Conservation (phyloP, 352 stramenopile species). For the Vaucheria bursata region DNA sequence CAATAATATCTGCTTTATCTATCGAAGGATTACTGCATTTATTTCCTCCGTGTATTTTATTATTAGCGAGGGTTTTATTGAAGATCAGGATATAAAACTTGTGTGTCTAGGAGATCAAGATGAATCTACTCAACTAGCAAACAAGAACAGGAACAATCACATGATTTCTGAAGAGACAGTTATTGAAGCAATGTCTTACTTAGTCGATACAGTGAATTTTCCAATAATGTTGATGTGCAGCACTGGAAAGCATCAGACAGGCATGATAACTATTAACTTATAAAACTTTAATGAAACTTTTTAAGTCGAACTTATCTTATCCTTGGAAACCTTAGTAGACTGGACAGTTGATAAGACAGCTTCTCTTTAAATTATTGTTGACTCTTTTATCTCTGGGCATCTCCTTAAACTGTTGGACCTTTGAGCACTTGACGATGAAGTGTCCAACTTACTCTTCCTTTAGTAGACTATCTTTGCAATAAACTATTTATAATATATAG, state of each 20-base stretch:
- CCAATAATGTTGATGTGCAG: conserved; percentile 79
- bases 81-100: conserved; percentile 77
- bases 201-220: conserved; percentile 75
- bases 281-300: too few species aligned
- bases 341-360: too few species aligned
- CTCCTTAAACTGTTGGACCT: too few species aligned
- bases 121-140: conserved; percentile 40
- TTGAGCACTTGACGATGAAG: too few species aligned
- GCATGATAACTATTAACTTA: conserved; percentile 41
- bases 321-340: too few species aligned
- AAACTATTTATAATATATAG: too few species aligned
- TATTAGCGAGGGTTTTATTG: conserved; percentile 61
- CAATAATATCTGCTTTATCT: not conserved
- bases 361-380: too few species aligned
- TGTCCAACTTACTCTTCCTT: too few species aligned
- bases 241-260: conserved; percentile 73
- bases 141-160: conserved; percentile 7
- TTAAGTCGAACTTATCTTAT: too few species aligned
- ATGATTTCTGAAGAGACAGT: conserved; percentile 71
- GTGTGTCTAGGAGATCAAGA: conserved; percentile 68
- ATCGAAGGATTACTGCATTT: not conserved
- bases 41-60: not conserved
- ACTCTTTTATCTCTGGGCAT: too few species aligned
- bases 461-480: too few species aligned
- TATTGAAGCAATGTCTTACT: conserved; percentile 70